Evolutionary conservation across 2,329 filamentous ascomycete genomes (phyloP), one percentile per base, ranked within the genome.

Genomic region (Alternaria conjuncta): DNA sequence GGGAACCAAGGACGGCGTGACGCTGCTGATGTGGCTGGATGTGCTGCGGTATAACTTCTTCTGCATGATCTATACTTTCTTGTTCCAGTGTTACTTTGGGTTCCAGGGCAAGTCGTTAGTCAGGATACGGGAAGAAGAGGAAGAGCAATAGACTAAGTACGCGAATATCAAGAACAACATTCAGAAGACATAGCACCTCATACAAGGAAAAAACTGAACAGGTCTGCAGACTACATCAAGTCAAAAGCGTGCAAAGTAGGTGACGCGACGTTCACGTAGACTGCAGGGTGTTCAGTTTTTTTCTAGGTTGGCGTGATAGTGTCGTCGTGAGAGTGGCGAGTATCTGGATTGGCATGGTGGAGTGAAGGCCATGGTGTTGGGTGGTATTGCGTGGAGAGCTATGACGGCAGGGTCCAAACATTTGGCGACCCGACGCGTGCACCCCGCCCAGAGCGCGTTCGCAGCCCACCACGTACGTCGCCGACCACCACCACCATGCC

Each of bases 41-140:
- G 72, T 80, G 23, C 8, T 75, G 47, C 64, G 75, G 57, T 58
- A 78, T 5, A 78, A 80, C 41, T 66, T 80, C 20, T 75, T 81
- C 21, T 73, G 73, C 8, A 30, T 77, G 50, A 66, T 80, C 5
- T 79, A 76, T 46, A 72, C 73, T 7, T n/a, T 74, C 2, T 55
- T 79, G 32, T 78, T 80, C 61, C 71, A 71, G 60, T 60, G 73
- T 55, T 75, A 72, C 67, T 76, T 76, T 60, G 75, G 77, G 3
- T 69, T 71, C 32, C 55, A 70, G 41, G 50, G 66, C 43, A 72
- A 70, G 63, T 64, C 64, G 47, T 50, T 73, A 57, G 65, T 71
- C 43, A 69, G 68, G 58, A 53, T 64, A 54, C 41, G 51, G 28
- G 43, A 43, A 43, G 46, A 43, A 32, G 57, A 51, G 56, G 58